These are phyloP conservation scores for Globisporangium nagaii DNA, from an alignment of 352 stramenopile species.

Conservation along the genomic window DNA sequence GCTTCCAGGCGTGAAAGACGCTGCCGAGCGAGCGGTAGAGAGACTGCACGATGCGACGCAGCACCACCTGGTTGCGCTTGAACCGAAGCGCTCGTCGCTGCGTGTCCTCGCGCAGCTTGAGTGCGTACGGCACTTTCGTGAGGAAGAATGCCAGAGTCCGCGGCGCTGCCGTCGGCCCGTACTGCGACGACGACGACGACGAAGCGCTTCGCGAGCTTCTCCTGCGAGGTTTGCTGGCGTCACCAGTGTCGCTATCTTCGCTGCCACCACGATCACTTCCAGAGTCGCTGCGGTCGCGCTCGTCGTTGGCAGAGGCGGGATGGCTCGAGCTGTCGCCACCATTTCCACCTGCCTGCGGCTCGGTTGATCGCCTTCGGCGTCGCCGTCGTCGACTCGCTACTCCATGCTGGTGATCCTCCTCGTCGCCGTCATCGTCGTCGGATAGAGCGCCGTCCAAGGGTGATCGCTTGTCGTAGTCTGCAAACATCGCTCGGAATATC, in stretches of 20 bases:
- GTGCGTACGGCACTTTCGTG: constrained; percentile 27
- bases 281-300: background rate
- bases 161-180: constrained; percentile 11
- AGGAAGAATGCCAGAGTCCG: constrained; percentile 44
- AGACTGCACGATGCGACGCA: constrained; percentile 44
- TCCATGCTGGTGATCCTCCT: constrained; percentile 2
- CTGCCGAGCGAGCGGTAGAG: constrained; percentile 43
- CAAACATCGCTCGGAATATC: constrained; percentile 39
- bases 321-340: background rate
- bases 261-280: background rate
- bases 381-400: background rate
- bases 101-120: constrained; percentile 36
- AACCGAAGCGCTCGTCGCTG: constrained; percentile 24
- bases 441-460: background rate
- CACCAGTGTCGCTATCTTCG: background rate
- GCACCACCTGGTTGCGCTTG: constrained; percentile 34
- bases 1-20: constrained; percentile 55
- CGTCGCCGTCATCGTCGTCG: constrained; percentile 6
- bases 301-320: background rate
- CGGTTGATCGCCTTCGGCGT: background rate
- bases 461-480: constrained; percentile 26
- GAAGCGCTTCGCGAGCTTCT: background rate
- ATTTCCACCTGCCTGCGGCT: background rate
- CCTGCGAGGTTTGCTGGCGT: background rate
- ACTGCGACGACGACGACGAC: background rate